Evolutionary conservation across 208 protist genomes (phyloP).

Genomic region (Crithidia bombi): DNA sequence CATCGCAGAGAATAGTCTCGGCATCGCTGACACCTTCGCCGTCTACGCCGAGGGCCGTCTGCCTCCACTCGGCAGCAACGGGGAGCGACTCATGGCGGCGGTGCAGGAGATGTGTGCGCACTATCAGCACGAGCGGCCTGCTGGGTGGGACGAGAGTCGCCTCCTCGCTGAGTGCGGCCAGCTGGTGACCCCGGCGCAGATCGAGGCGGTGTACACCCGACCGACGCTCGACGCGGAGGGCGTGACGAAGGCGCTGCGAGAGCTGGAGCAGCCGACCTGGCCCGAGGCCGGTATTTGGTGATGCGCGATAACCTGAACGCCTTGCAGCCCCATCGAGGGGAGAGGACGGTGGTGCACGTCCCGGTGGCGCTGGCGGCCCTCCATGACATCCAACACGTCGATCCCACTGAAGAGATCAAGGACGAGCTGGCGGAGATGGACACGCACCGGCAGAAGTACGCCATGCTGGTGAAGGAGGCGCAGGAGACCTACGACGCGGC

Average conservation of each 20-base stretch:
- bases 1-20: constrained; percentile 65
- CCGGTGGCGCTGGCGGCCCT: constrained; percentile 58
- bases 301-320: constrained; percentile 62
- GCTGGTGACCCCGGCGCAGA: constrained; percentile 44
- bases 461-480: constrained; percentile 50
- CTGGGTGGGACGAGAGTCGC: constrained; percentile 73
- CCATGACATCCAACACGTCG: constrained; percentile 77
- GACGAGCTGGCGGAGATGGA: constrained; percentile 76
- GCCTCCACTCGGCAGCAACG: constrained; percentile 48
- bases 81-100: constrained; percentile 36
- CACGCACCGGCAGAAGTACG: constrained; percentile 36
- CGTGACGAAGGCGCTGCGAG: constrained; percentile 48
- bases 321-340: constrained; percentile 54
- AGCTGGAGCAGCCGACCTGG: constrained; percentile 52
- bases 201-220: constrained; percentile 47
- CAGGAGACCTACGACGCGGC: constrained; percentile 55
- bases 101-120: constrained; percentile 39
- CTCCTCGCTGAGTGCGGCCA: constrained; percentile 73
- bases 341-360: constrained; percentile 44
- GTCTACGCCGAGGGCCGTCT: constrained; percentile 75
- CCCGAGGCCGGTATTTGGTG: constrained; percentile 65
- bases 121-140: constrained; percentile 72
- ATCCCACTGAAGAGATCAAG: constrained; percentile 57
- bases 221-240: constrained; percentile 50
- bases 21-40: constrained; percentile 73